Percentiles rank a stretch among this genome's conserved stretches.
Conservation (phyloP, 2,329 filamentous ascomycete species). For the Sporothrix brunneoviolacea region DNA sequence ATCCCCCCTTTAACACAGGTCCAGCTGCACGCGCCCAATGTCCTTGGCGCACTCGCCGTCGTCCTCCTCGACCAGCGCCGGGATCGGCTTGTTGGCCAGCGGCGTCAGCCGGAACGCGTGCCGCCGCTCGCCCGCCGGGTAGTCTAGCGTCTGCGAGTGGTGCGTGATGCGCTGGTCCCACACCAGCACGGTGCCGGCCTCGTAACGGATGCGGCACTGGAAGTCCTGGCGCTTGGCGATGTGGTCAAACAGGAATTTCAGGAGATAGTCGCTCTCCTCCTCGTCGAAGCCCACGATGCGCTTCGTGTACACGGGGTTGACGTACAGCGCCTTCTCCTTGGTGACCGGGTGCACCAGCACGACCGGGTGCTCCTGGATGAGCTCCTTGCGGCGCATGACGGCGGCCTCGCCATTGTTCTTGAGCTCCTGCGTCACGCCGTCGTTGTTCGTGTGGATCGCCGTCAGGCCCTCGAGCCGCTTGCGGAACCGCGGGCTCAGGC, state of each 20-base stretch:
- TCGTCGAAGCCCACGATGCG: conserved; percentile 73
- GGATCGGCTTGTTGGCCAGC: conserved; percentile 8
- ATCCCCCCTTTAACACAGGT: too few species aligned
- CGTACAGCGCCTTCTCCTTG: conserved; percentile 73
- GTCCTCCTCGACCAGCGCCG: conserved; percentile 3
- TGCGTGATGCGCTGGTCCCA: conserved; percentile 10
- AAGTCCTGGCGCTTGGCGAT: conserved; percentile 11
- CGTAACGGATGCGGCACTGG: conserved; percentile 7
- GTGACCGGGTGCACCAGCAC: conserved; percentile 77
- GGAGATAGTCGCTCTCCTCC: conserved; percentile 62
- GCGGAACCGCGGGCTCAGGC: conserved; percentile 7
- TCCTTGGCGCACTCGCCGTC: conserved; percentile 1
- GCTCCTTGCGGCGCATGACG: conserved; percentile 30
- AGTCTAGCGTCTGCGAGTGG: conserved; percentile 9
- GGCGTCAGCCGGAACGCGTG: conserved; percentile 8
- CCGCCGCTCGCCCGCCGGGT: conserved; percentile 8
- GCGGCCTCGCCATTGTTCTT: neutral
- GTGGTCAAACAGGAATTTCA: conserved; percentile 2
- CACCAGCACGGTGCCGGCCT: conserved; percentile 4
- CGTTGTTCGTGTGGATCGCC: conserved; percentile 7
- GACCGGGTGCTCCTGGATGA: conserved; percentile 67
- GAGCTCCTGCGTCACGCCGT: conserved; percentile 7
- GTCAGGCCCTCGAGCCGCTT: conserved; percentile 10
- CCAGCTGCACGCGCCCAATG: neutral
- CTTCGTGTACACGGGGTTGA: conserved; percentile 54